Percentiles rank a stretch among this genome's conserved stretches.
Evolutionary conservation across 1,284 basidiomycete genomes (phyloP).

Genomic region (Stygiomarasmius scandens): DNA sequence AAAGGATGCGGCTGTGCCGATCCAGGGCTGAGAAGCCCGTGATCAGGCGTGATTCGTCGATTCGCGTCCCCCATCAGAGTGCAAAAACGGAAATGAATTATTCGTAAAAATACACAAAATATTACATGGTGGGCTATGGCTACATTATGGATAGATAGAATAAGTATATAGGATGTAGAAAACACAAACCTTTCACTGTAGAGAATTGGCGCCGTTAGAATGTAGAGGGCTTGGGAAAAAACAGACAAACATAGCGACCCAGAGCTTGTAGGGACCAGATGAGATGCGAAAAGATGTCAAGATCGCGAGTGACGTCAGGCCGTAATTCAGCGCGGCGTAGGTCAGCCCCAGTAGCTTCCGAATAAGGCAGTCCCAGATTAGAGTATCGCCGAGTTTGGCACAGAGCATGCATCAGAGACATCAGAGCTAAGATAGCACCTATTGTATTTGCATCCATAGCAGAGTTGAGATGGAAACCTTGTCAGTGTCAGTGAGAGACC

Average conservation of each 20-base stretch:
- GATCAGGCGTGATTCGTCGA: too few species aligned
- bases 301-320: constrained; percentile 10
- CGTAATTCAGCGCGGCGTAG: constrained; percentile 1
- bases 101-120: neutral
- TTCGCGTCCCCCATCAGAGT: too few species aligned
- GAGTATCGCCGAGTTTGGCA: neutral
- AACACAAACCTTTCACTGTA: neutral
- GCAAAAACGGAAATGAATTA: too few species aligned
- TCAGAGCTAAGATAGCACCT: neutral
- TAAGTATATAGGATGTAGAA: neutral
- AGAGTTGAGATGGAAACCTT: neutral
- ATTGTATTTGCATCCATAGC: neutral
- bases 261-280: neutral
- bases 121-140: neutral
- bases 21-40: neutral
- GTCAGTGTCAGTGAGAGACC: neutral
- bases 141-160: neutral
- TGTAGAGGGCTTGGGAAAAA: neutral
- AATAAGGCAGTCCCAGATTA: neutral
- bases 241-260: neutral
- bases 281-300: neutral
- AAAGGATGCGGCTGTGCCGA: neutral
- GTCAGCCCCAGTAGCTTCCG: neutral
- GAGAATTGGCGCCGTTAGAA: neutral
- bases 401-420: neutral